These are phyloP conservation scores for Xylaria grammica DNA, from an alignment of 495 filamentous ascomycete genomes.

Conservation along the genomic window DNA sequence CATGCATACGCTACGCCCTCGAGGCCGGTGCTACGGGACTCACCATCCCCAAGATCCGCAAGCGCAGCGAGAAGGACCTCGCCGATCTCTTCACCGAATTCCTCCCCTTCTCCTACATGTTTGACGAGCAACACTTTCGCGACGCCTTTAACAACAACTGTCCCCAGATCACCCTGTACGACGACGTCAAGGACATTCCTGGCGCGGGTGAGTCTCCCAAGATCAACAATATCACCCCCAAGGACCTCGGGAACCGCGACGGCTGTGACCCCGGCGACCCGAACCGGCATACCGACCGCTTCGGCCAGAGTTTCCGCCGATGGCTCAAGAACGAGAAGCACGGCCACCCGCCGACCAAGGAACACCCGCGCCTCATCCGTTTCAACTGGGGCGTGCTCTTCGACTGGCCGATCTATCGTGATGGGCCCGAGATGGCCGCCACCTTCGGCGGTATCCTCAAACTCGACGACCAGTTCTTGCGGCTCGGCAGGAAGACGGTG, in stretches of 20 bases:
- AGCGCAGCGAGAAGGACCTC: conserved; percentile 44
- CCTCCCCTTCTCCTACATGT: conserved; percentile 52
- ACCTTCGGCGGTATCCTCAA: conserved; percentile 47
- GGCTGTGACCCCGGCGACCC: conserved; percentile 53
- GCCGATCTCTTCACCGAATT: conserved; percentile 43
- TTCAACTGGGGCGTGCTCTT: conserved; percentile 56
- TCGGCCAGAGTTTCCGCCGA: conserved; percentile 42
- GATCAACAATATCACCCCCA: conserved; percentile 49
- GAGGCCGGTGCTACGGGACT: conserved; percentile 56
- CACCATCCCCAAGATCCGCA: conserved; percentile 49
- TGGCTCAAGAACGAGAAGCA: conserved; percentile 40
- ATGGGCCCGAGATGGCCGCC: conserved; percentile 50
- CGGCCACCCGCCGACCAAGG: conserved; percentile 31
- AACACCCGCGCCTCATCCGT: conserved; percentile 44
- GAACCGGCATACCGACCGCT: conserved; percentile 53
- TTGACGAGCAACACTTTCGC: conserved; percentile 54
- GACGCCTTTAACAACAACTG: conserved; percentile 43
- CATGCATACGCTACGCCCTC: conserved; percentile 56
- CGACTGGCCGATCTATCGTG: conserved; percentile 51
- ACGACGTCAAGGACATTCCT: conserved; percentile 38
- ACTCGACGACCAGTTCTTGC: conserved; percentile 44
- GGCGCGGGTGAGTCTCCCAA: conserved; percentile 37
- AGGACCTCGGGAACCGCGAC: conserved; percentile 47
- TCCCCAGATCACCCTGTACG: conserved; percentile 52
- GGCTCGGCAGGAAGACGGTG: conserved; percentile 37